Base-by-base conservation (phyloP, 2,329 filamentous ascomycete species). In the Penicillium palitans region DNA sequence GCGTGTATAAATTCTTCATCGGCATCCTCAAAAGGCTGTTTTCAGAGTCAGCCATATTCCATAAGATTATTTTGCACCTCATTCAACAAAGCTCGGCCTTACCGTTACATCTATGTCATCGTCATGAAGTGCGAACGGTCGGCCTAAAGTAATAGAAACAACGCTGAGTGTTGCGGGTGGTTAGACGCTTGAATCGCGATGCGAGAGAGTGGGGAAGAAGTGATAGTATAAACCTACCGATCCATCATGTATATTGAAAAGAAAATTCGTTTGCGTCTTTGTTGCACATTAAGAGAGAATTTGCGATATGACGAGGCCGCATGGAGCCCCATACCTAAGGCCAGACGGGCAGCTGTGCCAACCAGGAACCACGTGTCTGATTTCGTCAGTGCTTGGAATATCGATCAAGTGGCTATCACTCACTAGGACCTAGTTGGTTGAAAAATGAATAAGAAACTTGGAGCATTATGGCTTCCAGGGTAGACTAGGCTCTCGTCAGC, bases 171-270 rank as follows among this genome's bases (percentile, higher is more conserved):
- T 31, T 10, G 29, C 31, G 12, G 31, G 15, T 7, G 21, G 45
- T 50, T 29, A 29, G 24, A 1, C 17, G 29, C 4, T 2, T 15
- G 1, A 15, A 31, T 47, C n/a, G 8, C 6, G n/a, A 19, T 19
- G 15, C 3, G 27, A n/a, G 27, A 31, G n/a, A 6, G 8, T 17
- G 42, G 15, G 4, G 41, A 15, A 24, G 13, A 17, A 45, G 6
- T 19, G 10, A 15, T 9, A 13, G 10, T 2, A 3, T 21, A 2
- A 51, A 44, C 63, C 5, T 61, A 68, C 66, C 65, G 75, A 65
- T 81, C 79, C 79, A 81, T 80, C 78, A 81, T 80, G 48, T 81
- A 81, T 5, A 81, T 68, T 1, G 76, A 79, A 42, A 78, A 80
- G 63, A 81, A 80, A 1, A 80, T 60, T 2, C 79, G 71, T 48